phyloP scores from a whole-genome alignment of 352 stramenopile genomes.

The Globisporangium heterothallicum region DNA sequence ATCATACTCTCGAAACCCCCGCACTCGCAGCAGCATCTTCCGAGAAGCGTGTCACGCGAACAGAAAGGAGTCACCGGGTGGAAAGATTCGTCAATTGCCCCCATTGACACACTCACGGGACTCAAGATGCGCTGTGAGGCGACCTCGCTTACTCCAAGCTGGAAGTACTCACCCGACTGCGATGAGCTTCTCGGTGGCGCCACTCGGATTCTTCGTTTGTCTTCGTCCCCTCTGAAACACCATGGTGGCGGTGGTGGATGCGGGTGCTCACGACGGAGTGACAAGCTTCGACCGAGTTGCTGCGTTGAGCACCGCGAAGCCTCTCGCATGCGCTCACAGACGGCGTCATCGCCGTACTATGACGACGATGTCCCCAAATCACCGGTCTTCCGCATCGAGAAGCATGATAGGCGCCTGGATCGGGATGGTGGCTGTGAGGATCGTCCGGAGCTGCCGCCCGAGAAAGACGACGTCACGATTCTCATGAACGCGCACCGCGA shows the following conservation, averaged over 20 bases:
- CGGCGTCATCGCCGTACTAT: background rate
- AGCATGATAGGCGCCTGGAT: background rate
- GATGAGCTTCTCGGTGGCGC: too few species aligned
- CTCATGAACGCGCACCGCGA: constrained; percentile 44
- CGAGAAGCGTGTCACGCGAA: background rate
- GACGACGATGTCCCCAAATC: background rate
- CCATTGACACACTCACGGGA: background rate
- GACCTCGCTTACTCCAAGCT: background rate
- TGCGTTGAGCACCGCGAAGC: constrained; percentile 5
- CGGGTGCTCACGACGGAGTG: constrained; percentile 7
- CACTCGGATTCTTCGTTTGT: background rate
- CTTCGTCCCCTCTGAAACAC: background rate
- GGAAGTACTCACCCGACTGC: too few species aligned
- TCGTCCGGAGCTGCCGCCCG: background rate
- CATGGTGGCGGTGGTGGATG: background rate
- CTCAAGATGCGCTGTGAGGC: background rate
- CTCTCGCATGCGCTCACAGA: background rate
- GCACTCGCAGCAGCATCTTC: background rate
- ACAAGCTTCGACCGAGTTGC: constrained; percentile 5
- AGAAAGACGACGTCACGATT: constrained; percentile 33
- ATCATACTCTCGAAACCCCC: background rate
- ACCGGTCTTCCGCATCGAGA: constrained; percentile 11
- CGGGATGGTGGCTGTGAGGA: too few species aligned
- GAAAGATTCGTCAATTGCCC: background rate
- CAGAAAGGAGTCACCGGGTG: background rate